These are phyloP conservation scores for Aspergillus alliaceus DNA, from an alignment of 2,329 filamentous ascomycete genomes.

Conservation along the genomic window DNA sequence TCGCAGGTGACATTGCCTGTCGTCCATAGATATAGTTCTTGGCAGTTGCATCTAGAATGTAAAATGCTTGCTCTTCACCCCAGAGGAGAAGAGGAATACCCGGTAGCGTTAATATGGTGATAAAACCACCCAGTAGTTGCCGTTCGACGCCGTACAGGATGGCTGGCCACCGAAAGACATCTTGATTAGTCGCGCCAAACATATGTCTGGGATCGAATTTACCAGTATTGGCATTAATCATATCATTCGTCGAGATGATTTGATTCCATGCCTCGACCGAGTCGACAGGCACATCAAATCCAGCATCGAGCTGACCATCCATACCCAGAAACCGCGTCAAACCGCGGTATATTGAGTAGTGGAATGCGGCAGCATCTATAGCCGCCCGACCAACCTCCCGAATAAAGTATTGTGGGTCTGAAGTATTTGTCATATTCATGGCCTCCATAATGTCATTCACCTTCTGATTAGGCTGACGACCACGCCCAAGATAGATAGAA, in stretches of 20 bases:
- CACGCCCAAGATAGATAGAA: conserved; percentile 61
- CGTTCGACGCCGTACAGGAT: conserved; percentile 58
- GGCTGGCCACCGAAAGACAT: conserved; percentile 65
- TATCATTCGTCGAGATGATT: conserved; percentile 59
- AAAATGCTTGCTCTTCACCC: conserved; percentile 69
- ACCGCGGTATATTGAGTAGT: conserved; percentile 65
- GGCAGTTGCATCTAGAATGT: conserved; percentile 64
- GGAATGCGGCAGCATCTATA: conserved; percentile 62
- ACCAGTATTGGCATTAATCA: conserved; percentile 61
- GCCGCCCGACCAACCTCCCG: conserved; percentile 54
- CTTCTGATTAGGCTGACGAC: conserved; percentile 56
- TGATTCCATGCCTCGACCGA: conserved; percentile 58
- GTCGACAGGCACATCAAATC: conserved; percentile 55
- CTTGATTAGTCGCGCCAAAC: conserved; percentile 65
- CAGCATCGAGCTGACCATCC: conserved; percentile 56
- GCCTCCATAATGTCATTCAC: conserved; percentile 52
- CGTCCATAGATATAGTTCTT: conserved; percentile 66
- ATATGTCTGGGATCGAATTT: conserved; percentile 64
- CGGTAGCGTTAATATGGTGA: conserved; percentile 60
- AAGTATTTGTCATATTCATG: conserved; percentile 48
- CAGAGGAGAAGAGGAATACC: conserved; percentile 62
- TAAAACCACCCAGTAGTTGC: conserved; percentile 58
- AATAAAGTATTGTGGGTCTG: conserved; percentile 50
- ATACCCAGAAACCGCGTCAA: conserved; percentile 63
- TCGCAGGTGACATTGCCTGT: conserved; percentile 60